Conservation (phyloP, 2,329 filamentous ascomycete species). For the Teratosphaeria epicoccoides region DNA sequence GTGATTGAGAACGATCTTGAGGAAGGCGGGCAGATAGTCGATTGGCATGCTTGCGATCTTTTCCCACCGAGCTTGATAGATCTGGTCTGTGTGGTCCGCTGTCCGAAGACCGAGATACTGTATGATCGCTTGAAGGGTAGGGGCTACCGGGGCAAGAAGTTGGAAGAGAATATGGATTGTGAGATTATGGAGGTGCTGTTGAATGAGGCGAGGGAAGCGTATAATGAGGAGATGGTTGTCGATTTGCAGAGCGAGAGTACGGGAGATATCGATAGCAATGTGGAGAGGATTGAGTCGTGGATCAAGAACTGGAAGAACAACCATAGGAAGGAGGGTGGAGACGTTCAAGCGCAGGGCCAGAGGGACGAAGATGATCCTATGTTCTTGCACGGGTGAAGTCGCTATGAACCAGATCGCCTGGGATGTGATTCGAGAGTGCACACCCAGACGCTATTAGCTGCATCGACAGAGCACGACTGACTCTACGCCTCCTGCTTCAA, state of each 20-base stretch:
- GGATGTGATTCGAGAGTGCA: background rate
- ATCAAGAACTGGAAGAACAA: slow-evolving; percentile 70
- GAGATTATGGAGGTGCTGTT: slow-evolving; percentile 96
- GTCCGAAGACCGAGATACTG: slow-evolving; percentile 52
- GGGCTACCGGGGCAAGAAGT: slow-evolving; percentile 73
- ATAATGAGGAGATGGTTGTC: slow-evolving; percentile 77
- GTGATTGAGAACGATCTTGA: slow-evolving; percentile 73
- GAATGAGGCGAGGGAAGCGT: slow-evolving; percentile 80
- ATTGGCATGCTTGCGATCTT: slow-evolving; percentile 96
- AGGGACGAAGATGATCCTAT: slow-evolving; percentile 26
- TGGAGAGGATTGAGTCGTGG: slow-evolving; percentile 77
- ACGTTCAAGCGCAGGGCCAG: slow-evolving; percentile 17
- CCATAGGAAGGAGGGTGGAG: slow-evolving; percentile 32
- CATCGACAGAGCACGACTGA: background rate
- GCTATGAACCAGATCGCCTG: too few relatives aligned
- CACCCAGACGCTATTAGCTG: too few relatives aligned
- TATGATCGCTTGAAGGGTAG: slow-evolving; percentile 74
- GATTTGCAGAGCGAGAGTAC: slow-evolving; percentile 72
- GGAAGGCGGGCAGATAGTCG: slow-evolving; percentile 75
- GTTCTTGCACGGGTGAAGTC: slow-evolving; percentile 25
- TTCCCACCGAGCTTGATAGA: slow-evolving; percentile 93
- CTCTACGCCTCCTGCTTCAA: slow-evolving; percentile 28
- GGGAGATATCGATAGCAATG: slow-evolving; percentile 79
- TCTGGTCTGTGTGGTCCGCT: slow-evolving; percentile 81
- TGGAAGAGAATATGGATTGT: slow-evolving; percentile 91